phyloP scores from a whole-genome alignment of 2,329 filamentous ascomycete genomes.

The Colletotrichum caudatum region DNA sequence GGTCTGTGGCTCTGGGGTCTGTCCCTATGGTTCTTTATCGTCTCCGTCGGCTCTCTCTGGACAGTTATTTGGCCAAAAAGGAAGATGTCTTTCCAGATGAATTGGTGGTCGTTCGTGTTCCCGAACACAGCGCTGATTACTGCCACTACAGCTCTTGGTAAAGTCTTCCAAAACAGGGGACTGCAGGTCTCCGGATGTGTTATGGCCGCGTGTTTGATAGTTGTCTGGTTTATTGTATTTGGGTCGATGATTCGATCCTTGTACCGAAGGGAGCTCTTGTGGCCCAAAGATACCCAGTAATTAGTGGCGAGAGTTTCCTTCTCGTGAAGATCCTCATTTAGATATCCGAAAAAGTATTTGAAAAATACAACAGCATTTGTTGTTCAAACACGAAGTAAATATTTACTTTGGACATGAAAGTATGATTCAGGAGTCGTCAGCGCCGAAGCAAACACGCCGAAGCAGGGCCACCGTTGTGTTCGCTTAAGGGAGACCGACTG shows the following conservation, averaged over 20 bases:
- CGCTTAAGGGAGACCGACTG: conserved; percentile 29
- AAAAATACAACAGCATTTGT: neutral
- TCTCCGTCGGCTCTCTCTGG: conserved; percentile 81
- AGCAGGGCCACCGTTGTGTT: conserved; percentile 12
- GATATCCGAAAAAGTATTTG: neutral
- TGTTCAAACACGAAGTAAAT: neutral
- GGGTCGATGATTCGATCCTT: conserved; percentile 78
- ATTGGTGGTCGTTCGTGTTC: conserved; percentile 87
- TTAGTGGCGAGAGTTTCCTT: neutral
- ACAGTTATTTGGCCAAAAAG: conserved; percentile 69
- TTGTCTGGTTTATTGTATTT: conserved; percentile 78
- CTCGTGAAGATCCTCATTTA: neutral
- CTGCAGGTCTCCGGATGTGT: conserved; percentile 76
- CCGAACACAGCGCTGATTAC: conserved; percentile 83
- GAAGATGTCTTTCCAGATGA: conserved; percentile 82
- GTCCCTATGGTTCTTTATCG: conserved; percentile 87
- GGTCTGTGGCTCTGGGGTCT: conserved; percentile 86
- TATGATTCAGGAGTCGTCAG: neutral
- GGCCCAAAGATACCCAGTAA: conserved; percentile 71
- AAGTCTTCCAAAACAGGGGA: conserved; percentile 68
- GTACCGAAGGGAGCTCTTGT: conserved; percentile 74
- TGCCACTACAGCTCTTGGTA: conserved; percentile 78
- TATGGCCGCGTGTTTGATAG: conserved; percentile 73
- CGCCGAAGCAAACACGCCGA: neutral
- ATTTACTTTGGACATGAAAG: neutral